Evolutionary conservation across 2,329 filamentous ascomycete species (phyloP), one percentile per base, ranked within the genome.

Genomic region (Aschersonia sp.): DNA sequence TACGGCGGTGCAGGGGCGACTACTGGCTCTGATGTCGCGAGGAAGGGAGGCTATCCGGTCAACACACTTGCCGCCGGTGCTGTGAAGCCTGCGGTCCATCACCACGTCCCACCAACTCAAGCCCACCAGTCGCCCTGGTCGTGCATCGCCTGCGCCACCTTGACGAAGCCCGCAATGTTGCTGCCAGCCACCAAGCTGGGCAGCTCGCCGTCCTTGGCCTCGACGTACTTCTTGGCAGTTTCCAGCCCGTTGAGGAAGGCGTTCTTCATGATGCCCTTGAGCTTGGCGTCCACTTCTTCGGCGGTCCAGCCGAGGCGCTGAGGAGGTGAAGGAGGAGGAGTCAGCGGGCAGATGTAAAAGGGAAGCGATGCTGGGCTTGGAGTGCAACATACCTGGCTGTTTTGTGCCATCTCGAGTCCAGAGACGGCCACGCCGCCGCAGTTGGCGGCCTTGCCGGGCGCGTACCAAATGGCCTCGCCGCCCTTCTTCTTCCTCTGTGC

Each of bases 351-450:
- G 40, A 10, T 5, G 46, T 5, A 46, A 33, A 30, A 35, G 22
- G 2, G 14, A n/a, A 10, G n/a, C 30, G 29, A 31, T 22, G 6
- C 4, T 5, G 5, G 12, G 31, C 12, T 30, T 37, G 33, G 7
- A 7, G 33, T 37, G 8, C 35, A 9, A 30, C 47, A 32, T 53
- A 61, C 59, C 55, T 66, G 71, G 55, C 84, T 90, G 79, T 98
- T 97, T 79, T 98, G 92, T 6, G 90, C 89, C 92, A 98, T 98
- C 78, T 98, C 92, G 43, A 98, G 80, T 58, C 92, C 92, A 3
- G 88, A 95, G 41, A 98, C 92, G 49, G 92, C 92, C 49, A 97
- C 92, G 75, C 92, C 92, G 67, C 92, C 92, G 57, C 87, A 88
- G 74, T 97, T 97, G 71, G 90, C 87, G 33, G 92, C 92, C 79